A percentile compares a stretch with the other conserved stretches of the same genome.
Conservation (phyloP, 805 yeast genomes). For the Lipomyces starkeyi region DNA sequence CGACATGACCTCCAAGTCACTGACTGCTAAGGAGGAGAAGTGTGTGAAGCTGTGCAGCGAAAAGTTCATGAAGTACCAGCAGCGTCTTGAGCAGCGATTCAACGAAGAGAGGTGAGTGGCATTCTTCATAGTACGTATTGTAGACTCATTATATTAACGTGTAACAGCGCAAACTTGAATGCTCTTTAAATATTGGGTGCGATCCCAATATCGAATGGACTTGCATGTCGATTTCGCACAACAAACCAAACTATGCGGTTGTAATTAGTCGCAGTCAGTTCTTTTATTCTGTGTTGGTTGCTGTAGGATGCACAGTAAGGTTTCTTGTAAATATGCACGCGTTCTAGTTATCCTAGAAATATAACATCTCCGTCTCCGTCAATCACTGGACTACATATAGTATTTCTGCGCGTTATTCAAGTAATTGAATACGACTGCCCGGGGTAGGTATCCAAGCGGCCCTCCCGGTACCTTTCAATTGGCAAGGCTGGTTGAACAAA, state of each 20-base stretch:
- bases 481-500: too few relatives aligned
- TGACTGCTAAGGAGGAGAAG: conserved; percentile 80
- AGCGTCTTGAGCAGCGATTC: conserved; percentile 98
- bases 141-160: not conserved
- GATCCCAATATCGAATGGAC: not conserved
- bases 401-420: not conserved
- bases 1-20: conserved; percentile 91
- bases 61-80: conserved; percentile 96
- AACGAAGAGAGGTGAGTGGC: conserved; percentile 84
- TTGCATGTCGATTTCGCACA: not conserved
- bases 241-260: not conserved
- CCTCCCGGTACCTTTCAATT: too few relatives aligned
- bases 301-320: not conserved
- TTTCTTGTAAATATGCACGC: not conserved
- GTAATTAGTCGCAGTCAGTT: not conserved
- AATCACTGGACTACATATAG: not conserved
- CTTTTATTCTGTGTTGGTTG: not conserved
- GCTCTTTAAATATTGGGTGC: not conserved
- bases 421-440: not conserved
- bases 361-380: not conserved
- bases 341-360: not conserved
- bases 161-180: conserved; percentile 8
- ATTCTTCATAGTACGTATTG: not conserved
- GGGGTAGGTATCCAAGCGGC: not conserved
- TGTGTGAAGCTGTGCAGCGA: conserved; percentile 94